These are phyloP conservation scores for Rhexocercosporidium sp. DNA, from an alignment of 2,329 filamentous ascomycete genomes.

Conservation along the genomic window DNA sequence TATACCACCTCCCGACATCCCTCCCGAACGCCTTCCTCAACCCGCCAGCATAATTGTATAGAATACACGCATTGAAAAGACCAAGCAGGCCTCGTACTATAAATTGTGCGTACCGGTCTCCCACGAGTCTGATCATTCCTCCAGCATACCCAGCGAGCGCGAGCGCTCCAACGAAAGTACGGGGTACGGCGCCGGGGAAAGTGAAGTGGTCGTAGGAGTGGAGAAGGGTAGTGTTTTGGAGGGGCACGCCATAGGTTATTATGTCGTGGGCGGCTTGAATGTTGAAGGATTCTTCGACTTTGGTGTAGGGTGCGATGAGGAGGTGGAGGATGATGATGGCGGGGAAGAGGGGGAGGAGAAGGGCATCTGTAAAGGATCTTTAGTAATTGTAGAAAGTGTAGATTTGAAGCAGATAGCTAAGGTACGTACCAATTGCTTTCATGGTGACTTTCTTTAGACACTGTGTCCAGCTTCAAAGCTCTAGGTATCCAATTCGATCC, in stretches of 20 bases:
- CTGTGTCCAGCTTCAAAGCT: slow-evolving; percentile 1
- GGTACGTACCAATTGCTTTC: slow-evolving; percentile 35
- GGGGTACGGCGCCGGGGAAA: slow-evolving; percentile 89
- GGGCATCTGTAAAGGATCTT: slow-evolving; percentile 46
- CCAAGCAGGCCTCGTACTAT: slow-evolving; percentile 80
- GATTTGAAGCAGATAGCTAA: not conserved
- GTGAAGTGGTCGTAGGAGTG: slow-evolving; percentile 87
- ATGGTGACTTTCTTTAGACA: slow-evolving; percentile 28
- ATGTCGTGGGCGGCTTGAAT: slow-evolving; percentile 94
- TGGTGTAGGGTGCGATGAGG: slow-evolving; percentile 82
- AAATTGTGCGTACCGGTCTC: slow-evolving; percentile 61
- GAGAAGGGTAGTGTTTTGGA: slow-evolving; percentile 53
- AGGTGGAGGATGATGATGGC: slow-evolving; percentile 71
- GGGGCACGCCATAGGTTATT: slow-evolving; percentile 76
- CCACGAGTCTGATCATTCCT: slow-evolving; percentile 64
- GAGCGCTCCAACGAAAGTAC: slow-evolving; percentile 85
- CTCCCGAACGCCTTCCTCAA: slow-evolving; percentile 72
- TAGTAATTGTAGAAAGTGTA: not conserved
- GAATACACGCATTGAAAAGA: slow-evolving; percentile 70
- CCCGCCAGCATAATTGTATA: slow-evolving; percentile 69
- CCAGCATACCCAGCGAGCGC: slow-evolving; percentile 75
- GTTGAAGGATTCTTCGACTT: slow-evolving; percentile 99
- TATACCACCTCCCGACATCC: slow-evolving; percentile 77
- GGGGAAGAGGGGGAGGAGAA: slow-evolving; percentile 64
- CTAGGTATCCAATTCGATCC: not conserved